Percentiles rank a stretch among this genome's conserved stretches.
These are phyloP conservation scores for Mucor ambiguus DNA, from an alignment of 371 early-diverging fungal species.

Conservation along the genomic window DNA sequence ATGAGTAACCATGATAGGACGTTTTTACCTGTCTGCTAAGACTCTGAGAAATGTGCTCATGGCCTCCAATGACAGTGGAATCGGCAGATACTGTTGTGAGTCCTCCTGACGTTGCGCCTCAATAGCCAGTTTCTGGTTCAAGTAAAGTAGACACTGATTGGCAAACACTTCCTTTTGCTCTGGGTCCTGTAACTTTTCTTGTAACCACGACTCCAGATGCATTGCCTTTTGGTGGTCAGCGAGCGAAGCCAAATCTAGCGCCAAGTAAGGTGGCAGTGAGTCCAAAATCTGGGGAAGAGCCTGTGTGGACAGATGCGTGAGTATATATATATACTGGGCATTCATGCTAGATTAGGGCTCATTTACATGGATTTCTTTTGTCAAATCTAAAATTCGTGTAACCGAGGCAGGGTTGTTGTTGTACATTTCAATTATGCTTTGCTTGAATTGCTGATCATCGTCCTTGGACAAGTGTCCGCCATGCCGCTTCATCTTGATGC, in stretches of 20 bases:
- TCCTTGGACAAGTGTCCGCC: neutral
- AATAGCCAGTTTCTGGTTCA: conserved; percentile 64
- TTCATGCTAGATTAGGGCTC: neutral
- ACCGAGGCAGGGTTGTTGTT: conserved; percentile 66
- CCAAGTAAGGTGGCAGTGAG: conserved; percentile 65
- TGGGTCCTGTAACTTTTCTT: conserved; percentile 55
- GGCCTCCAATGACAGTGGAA: conserved; percentile 66
- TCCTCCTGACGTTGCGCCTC: conserved; percentile 23
- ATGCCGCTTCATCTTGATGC: neutral
- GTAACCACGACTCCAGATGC: conserved; percentile 85
- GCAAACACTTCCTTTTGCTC: conserved; percentile 62
- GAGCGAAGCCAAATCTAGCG: conserved; percentile 81
- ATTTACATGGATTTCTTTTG: conserved; percentile 77
- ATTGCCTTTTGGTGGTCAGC: conserved; percentile 78
- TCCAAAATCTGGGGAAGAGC: conserved; percentile 73
- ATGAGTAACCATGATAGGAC: neutral
- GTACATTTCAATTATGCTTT: conserved; percentile 74
- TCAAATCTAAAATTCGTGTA: conserved; percentile 77
- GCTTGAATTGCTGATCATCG: conserved; percentile 13
- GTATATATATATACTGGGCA: neutral
- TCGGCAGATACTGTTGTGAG: conserved; percentile 20
- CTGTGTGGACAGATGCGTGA: conserved; percentile 31
- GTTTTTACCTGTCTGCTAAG: conserved; percentile 15
- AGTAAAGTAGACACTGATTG: conserved; percentile 72
- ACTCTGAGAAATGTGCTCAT: conserved; percentile 69